phyloP scores from a whole-genome alignment of 768 basidiomycete genomes.

The Pleurotus ostreatus region DNA sequence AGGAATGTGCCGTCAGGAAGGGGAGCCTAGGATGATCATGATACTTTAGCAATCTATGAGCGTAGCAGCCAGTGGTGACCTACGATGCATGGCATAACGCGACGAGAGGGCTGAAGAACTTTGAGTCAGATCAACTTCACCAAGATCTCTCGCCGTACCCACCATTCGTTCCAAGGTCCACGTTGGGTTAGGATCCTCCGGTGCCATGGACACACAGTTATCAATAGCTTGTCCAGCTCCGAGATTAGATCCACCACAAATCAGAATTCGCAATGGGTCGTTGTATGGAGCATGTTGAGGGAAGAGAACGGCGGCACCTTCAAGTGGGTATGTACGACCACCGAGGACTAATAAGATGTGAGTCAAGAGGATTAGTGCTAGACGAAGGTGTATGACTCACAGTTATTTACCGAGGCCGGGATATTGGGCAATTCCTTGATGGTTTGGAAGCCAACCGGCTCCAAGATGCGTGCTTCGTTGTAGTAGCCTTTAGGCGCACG shows the following conservation, averaged over 20 bases:
- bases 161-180: slow-evolving; percentile 84
- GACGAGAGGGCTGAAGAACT: slow-evolving; percentile 50
- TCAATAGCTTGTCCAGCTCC: slow-evolving; percentile 53
- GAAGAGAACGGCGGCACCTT: slow-evolving; percentile 65
- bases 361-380: neutral
- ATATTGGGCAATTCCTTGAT: slow-evolving; percentile 61
- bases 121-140: neutral
- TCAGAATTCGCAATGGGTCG: slow-evolving; percentile 59
- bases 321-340: slow-evolving; percentile 75
- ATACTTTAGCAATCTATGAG: neutral
- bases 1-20: slow-evolving; percentile 57
- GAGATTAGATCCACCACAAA: slow-evolving; percentile 74
- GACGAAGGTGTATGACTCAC: slow-evolving; percentile 22
- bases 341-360: slow-evolving; percentile 39
- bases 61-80: neutral
- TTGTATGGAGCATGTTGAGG: slow-evolving; percentile 74
- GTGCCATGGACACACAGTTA: slow-evolving; percentile 68
- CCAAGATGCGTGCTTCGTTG: slow-evolving; percentile 76
- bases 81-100: slow-evolving; percentile 73
- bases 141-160: slow-evolving; percentile 53
- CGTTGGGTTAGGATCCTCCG: slow-evolving; percentile 55
- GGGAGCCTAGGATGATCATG: slow-evolving; percentile 16
- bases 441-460: slow-evolving; percentile 63
- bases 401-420: slow-evolving; percentile 69
- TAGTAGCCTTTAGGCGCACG: slow-evolving; percentile 50